These are phyloP conservation scores for Scheffersomyces spartinae DNA, from an alignment of 805 yeast genomes.

Conservation along the genomic window DNA sequence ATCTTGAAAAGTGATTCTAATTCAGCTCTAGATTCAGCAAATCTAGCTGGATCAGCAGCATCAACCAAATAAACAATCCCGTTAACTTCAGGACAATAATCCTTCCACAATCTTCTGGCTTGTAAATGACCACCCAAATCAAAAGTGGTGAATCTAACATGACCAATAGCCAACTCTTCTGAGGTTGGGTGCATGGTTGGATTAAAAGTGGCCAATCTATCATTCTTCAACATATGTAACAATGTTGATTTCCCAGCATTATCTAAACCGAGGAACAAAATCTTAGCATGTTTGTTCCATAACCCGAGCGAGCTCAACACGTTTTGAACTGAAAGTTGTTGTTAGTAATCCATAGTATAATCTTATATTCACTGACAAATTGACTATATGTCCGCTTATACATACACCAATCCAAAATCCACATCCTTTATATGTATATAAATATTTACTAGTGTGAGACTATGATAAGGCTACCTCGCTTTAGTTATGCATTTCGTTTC, in stretches of 20 bases:
- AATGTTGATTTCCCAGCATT: slow-evolving; percentile 38
- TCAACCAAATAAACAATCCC: slow-evolving; percentile 95
- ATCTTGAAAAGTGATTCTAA: slow-evolving; percentile 86
- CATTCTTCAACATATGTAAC: slow-evolving; percentile 78
- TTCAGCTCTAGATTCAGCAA: slow-evolving; percentile 90
- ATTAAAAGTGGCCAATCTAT: slow-evolving; percentile 92
- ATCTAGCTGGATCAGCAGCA: slow-evolving; percentile 93
- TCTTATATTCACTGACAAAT: too few relatives aligned
- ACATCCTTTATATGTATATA: too few relatives aligned
- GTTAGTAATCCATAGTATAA: slow-evolving; percentile 6
- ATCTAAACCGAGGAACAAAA: slow-evolving; percentile 35
- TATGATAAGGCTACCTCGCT: too few relatives aligned
- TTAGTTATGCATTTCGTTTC: too few relatives aligned
- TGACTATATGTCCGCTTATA: slow-evolving; percentile 3
- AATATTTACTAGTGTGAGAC: too few relatives aligned
- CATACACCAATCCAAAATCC: slow-evolving; percentile 30
- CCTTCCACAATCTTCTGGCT: slow-evolving; percentile 99
- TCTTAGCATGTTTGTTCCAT: slow-evolving; percentile 38
- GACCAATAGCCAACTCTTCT: slow-evolving; percentile 94
- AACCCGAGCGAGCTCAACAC: slow-evolving; percentile 34
- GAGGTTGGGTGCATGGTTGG: slow-evolving; percentile 99
- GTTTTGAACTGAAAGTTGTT: slow-evolving; percentile 28
- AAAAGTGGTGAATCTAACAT: slow-evolving; percentile 92
- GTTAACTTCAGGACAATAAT: slow-evolving; percentile 97
- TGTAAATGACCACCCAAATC: slow-evolving; percentile 98